Evolutionary conservation across 148 eudicot genomes (phyloP).

Genomic region (Limonium bicolor): DNA sequence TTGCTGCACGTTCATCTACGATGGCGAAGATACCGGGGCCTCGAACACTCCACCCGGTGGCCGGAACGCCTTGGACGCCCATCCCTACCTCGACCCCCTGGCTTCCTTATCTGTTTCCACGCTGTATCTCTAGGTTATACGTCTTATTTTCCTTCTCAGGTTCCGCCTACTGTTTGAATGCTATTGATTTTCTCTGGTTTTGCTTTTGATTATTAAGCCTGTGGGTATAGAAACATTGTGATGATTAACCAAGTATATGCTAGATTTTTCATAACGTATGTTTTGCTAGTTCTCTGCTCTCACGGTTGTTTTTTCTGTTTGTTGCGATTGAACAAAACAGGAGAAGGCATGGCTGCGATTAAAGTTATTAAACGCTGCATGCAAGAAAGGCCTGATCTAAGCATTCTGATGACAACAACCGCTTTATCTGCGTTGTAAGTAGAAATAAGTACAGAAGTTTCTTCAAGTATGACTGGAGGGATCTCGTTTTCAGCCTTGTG

Average conservation of each 20-base stretch:
- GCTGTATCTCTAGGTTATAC: slow-evolving; percentile 77
- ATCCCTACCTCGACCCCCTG: slow-evolving; percentile 63
- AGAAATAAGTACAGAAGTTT: too few relatives aligned
- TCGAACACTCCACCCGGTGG: slow-evolving; percentile 69
- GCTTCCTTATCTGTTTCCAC: slow-evolving; percentile 80
- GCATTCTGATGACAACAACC: slow-evolving; percentile 73
- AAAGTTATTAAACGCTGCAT: slow-evolving; percentile 61
- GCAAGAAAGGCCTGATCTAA: slow-evolving; percentile 56
- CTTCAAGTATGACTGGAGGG: too few relatives aligned
- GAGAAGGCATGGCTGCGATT: slow-evolving; percentile 80
- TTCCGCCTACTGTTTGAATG: too few relatives aligned
- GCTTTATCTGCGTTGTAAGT: slow-evolving; percentile 80
- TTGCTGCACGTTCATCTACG: slow-evolving; percentile 50
- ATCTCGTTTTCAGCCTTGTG: too few relatives aligned
- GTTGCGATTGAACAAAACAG: slow-evolving; percentile 16
- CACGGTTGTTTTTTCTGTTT: slow-evolving; percentile 1
- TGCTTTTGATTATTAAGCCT: too few relatives aligned
- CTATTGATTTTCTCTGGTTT: too few relatives aligned
- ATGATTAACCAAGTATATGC: too few relatives aligned
- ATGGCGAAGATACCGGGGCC: slow-evolving; percentile 57
- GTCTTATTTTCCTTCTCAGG: slow-evolving; percentile 2
- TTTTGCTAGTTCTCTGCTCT: too few relatives aligned
- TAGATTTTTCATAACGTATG: too few relatives aligned
- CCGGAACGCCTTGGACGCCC: slow-evolving; percentile 75
- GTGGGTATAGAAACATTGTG: too few relatives aligned